These are phyloP conservation scores for Citrus australasica DNA, from an alignment of 345 rosid genomes.

Conservation along the genomic window DNA sequence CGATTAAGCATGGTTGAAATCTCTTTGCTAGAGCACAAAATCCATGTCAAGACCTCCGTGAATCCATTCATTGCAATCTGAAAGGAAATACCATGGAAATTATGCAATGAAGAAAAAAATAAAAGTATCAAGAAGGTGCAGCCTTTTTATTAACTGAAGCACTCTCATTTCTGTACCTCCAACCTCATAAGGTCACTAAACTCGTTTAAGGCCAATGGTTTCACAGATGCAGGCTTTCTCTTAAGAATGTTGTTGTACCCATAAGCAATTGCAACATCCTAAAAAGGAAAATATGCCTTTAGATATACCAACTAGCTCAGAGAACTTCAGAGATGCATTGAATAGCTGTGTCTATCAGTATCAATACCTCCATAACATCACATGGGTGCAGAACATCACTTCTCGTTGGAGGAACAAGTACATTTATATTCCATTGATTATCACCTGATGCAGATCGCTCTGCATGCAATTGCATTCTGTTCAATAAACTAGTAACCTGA, in stretches of 20 bases:
- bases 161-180: constrained; percentile 49
- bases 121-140: background rate
- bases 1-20: constrained; percentile 66
- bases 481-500: constrained; percentile 69
- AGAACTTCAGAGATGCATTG: background rate
- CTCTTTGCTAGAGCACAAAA: constrained; percentile 71
- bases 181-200: constrained; percentile 71
- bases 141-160: background rate
- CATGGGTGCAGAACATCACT: constrained; percentile 92
- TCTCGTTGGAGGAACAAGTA: constrained; percentile 78
- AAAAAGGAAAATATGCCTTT: constrained; percentile 7
- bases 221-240: constrained; percentile 59
- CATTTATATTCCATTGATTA: constrained; percentile 41
- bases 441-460: constrained; percentile 35
- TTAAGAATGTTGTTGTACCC: constrained; percentile 81
- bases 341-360: background rate
- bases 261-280: constrained; percentile 98
- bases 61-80: constrained; percentile 80
- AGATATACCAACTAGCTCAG: constrained; percentile 3
- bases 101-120: background rate
- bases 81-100: background rate
- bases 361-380: constrained; percentile 89
- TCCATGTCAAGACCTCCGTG: constrained; percentile 79
- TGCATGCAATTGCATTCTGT: constrained; percentile 75
- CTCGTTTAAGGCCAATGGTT: constrained; percentile 67